phyloP scores from a whole-genome alignment of 2,329 filamentous ascomycete species.

The Stachybotrys chlorohalonatus region DNA sequence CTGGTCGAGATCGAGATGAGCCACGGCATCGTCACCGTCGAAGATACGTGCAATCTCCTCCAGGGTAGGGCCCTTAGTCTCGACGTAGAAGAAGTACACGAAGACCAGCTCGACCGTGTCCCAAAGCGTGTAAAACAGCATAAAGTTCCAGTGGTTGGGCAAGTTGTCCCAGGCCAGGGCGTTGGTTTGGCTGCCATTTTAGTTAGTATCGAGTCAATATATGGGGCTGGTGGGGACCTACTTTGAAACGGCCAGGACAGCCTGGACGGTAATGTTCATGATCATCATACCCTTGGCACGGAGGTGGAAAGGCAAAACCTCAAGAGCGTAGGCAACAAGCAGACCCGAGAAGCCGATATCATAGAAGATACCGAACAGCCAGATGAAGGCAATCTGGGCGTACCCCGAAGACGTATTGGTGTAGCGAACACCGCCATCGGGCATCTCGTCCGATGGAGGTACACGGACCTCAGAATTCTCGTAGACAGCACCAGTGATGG shows the following conservation, averaged over 20 bases:
- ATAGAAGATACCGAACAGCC: slow-evolving; percentile 51
- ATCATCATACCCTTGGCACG: slow-evolving; percentile 53
- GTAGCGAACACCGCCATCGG: slow-evolving; percentile 14
- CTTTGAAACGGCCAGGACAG: slow-evolving; percentile 51
- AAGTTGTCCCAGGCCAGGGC: slow-evolving; percentile 52
- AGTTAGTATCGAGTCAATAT: background rate
- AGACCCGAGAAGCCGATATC: slow-evolving; percentile 51
- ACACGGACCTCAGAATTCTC: slow-evolving; percentile 27
- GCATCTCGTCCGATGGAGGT: slow-evolving; percentile 6
- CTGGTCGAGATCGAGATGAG: slow-evolving; percentile 43
- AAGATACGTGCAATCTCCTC: slow-evolving; percentile 57
- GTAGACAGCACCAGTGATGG: slow-evolving; percentile 41
- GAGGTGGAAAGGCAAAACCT: slow-evolving; percentile 49
- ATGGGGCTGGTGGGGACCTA: slow-evolving; percentile 23
- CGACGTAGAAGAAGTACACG: slow-evolving; percentile 58
- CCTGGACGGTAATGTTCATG: slow-evolving; percentile 56
- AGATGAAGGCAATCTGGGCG: slow-evolving; percentile 48
- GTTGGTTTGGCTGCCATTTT: slow-evolving; percentile 44
- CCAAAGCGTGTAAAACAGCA: slow-evolving; percentile 58
- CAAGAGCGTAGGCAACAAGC: slow-evolving; percentile 47
- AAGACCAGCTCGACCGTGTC: slow-evolving; percentile 51
- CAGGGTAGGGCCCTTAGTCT: slow-evolving; percentile 62
- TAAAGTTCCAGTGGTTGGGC: slow-evolving; percentile 54
- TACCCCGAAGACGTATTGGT: slow-evolving; percentile 37
- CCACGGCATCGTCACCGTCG: slow-evolving; percentile 53